These are phyloP conservation scores for Didymella lethalis DNA, from an alignment of 2,329 filamentous ascomycete genomes.

Conservation along the genomic window DNA sequence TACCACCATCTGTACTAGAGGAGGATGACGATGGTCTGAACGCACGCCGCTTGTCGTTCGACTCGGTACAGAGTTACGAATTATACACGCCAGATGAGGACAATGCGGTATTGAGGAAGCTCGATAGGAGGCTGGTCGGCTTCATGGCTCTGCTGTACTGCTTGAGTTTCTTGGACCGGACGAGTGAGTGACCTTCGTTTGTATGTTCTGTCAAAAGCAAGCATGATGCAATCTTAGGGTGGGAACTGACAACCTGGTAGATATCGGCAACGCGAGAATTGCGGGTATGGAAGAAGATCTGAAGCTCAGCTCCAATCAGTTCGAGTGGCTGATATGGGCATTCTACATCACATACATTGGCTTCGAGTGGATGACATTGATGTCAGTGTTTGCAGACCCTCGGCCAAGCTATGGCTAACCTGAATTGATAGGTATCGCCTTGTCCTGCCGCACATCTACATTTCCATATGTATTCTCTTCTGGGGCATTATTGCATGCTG, in stretches of 20 bases:
- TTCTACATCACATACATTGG: constrained; percentile 71
- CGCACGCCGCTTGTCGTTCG: constrained; percentile 32
- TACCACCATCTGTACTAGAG: constrained; percentile 21
- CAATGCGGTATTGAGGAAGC: constrained; percentile 71
- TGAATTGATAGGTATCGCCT: constrained; percentile 58
- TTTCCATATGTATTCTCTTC: constrained; percentile 70
- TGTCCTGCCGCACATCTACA: constrained; percentile 68
- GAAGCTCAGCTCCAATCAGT: constrained; percentile 62
- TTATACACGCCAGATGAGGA: constrained; percentile 75
- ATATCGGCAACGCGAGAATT: constrained; percentile 69
- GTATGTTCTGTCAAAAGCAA: not conserved
- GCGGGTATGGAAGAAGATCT: constrained; percentile 65
- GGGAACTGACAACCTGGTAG: constrained; percentile 42
- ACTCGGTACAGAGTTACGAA: constrained; percentile 56
- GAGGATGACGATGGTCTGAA: constrained; percentile 34
- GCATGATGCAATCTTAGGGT: not conserved
- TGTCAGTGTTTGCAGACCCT: constrained; percentile 49
- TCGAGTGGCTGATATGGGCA: constrained; percentile 67
- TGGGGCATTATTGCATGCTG: constrained; percentile 84
- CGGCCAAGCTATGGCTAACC: constrained; percentile 2
- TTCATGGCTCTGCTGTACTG: constrained; percentile 86
- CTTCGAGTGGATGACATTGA: constrained; percentile 72
- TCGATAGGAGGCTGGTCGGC: constrained; percentile 78
- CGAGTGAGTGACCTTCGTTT: constrained; percentile 63
- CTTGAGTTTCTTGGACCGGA: constrained; percentile 84